A percentile compares a stretch with the other conserved stretches of the same genome.
Conservation (phyloP, 2,329 filamentous ascomycete genomes). For the Juglanconis juglandina region DNA sequence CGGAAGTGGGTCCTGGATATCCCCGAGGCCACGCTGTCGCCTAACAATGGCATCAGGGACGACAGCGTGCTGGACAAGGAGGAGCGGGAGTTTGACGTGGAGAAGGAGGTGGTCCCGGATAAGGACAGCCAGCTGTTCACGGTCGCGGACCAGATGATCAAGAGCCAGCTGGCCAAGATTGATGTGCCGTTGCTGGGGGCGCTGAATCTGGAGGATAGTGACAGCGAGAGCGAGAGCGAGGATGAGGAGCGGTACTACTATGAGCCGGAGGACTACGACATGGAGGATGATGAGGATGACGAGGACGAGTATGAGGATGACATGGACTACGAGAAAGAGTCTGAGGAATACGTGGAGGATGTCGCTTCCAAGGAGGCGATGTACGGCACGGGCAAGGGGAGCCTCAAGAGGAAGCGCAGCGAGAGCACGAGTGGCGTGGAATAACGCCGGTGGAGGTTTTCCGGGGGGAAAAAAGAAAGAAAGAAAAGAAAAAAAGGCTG, state of each 20-base stretch:
- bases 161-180: slow-evolving; percentile 43
- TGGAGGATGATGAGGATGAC: slow-evolving; percentile 22
- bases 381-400: slow-evolving; percentile 20
- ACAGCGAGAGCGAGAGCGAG: slow-evolving; percentile 37
- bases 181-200: slow-evolving; percentile 44
- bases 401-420: slow-evolving; percentile 18
- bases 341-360: slow-evolving; percentile 24
- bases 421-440: slow-evolving; percentile 14
- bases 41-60: slow-evolving; percentile 24
- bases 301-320: slow-evolving; percentile 27
- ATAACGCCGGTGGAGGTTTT: background rate
- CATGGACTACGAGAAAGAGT: slow-evolving; percentile 26
- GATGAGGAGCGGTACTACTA: slow-evolving; percentile 27
- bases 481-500: too few relatives aligned
- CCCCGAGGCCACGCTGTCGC: slow-evolving; percentile 32
- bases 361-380: slow-evolving; percentile 21
- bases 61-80: slow-evolving; percentile 32
- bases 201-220: slow-evolving; percentile 42
- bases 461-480: too few relatives aligned
- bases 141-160: slow-evolving; percentile 46
- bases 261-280: slow-evolving; percentile 24
- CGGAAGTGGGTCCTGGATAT: slow-evolving; percentile 42
- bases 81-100: slow-evolving; percentile 39
- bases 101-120: slow-evolving; percentile 36
- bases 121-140: slow-evolving; percentile 41